These are phyloP conservation scores for Malassezia restricta DNA, from an alignment of 1,284 basidiomycete species.

Conservation along the genomic window DNA sequence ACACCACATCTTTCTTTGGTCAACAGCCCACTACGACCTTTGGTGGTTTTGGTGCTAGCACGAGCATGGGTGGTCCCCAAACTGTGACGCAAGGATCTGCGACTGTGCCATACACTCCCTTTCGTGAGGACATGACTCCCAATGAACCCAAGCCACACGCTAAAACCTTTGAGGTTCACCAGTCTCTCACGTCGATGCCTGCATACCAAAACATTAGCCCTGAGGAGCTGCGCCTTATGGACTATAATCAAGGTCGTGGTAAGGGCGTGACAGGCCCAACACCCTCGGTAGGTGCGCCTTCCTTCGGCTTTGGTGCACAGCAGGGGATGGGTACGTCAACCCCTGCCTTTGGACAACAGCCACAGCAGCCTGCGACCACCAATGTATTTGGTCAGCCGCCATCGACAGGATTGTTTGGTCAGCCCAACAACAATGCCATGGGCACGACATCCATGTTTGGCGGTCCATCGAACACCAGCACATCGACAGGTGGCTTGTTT, in stretches of 20 bases:
- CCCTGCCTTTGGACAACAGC: conserved; percentile 10
- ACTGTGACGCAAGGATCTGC: conserved; percentile 29
- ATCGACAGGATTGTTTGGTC: conserved; percentile 13
- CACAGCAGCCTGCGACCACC: conserved; percentile 12
- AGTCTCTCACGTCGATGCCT: conserved; percentile 32
- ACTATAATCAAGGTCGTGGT: conserved; percentile 30
- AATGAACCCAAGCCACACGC: conserved; percentile 33
- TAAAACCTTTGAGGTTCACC: conserved; percentile 35
- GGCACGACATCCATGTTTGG: neutral
- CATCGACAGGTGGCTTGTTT: neutral
- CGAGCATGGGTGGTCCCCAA: conserved; percentile 5
- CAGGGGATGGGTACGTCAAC: conserved; percentile 12
- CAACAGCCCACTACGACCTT: conserved; percentile 18
- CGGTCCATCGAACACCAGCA: neutral
- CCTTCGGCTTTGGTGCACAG: conserved; percentile 29
- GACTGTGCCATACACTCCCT: conserved; percentile 28
- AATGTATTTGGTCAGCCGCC: conserved; percentile 41
- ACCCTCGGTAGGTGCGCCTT: conserved; percentile 5
- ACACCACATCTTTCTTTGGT: conserved; percentile 21
- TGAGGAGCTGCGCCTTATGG: conserved; percentile 34
- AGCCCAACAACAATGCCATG: neutral
- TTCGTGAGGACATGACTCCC: conserved; percentile 29
- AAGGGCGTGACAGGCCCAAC: conserved; percentile 28
- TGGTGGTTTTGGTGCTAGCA: conserved; percentile 20
- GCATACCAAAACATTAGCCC: conserved; percentile 29